phyloP scores from a whole-genome alignment of 257 asterid species.

The Vinca minor region DNA sequence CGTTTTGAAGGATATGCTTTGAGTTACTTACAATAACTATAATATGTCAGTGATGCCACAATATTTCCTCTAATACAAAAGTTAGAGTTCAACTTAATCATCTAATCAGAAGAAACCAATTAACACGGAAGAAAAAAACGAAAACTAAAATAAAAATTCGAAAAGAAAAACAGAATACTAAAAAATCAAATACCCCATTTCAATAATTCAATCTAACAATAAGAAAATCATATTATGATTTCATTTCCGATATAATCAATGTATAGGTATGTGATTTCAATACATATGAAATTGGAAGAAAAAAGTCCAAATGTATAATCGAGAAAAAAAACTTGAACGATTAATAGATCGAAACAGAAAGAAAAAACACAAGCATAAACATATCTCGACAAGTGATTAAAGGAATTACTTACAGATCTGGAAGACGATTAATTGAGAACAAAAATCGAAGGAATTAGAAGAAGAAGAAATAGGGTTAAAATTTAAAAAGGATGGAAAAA shows the following conservation, averaged over 20 bases:
- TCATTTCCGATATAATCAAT: not conserved
- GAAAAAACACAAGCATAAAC: not conserved
- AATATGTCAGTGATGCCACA: not conserved
- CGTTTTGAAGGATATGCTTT: not conserved
- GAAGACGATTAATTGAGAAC: conserved; percentile 11
- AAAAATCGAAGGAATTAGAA: conserved; percentile 1
- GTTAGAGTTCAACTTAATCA: not conserved
- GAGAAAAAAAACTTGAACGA: not conserved
- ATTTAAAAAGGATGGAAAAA: conserved; percentile 6
- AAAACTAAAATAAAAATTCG: not conserved
- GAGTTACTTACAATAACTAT: not conserved
- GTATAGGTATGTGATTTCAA: too few relatives aligned
- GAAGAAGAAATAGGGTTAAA: not conserved
- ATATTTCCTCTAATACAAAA: not conserved
- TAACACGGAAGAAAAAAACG: not conserved
- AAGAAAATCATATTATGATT: not conserved
- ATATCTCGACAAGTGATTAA: not conserved
- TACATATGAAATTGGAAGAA: not conserved
- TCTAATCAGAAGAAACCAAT: not conserved
- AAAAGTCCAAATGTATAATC: not conserved
- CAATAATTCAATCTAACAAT: not conserved
- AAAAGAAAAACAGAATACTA: not conserved
- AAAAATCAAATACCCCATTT: not conserved
- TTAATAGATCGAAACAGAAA: not conserved
- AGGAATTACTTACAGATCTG: conserved; percentile 21